A percentile compares a stretch with the other conserved stretches of the same genome.
phyloP scores from a whole-genome alignment of 2,329 filamentous ascomycete genomes.

The Trichocomaceae sp. region DNA sequence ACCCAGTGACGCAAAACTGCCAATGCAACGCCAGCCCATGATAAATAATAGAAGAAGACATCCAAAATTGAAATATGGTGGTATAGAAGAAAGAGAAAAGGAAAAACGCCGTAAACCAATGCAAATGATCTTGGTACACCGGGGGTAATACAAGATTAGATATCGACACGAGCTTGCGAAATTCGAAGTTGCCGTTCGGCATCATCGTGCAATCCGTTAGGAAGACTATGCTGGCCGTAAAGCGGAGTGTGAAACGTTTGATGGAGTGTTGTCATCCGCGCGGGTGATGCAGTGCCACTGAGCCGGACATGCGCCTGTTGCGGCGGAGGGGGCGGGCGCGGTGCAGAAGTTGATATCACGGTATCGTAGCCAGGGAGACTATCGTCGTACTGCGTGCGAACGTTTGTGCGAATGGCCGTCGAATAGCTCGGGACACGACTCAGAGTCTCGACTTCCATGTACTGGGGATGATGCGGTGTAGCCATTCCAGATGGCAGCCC shows the following conservation, averaged over 20 bases:
- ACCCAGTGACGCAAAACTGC: neutral
- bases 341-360: slow-evolving; percentile 29
- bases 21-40: neutral
- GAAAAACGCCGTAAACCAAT: neutral
- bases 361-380: slow-evolving; percentile 62
- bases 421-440: slow-evolving; percentile 71
- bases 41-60: neutral
- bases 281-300: slow-evolving; percentile 23
- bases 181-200: slow-evolving; percentile 35
- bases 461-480: slow-evolving; percentile 37
- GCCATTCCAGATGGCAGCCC: slow-evolving; percentile 30
- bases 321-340: slow-evolving; percentile 26
- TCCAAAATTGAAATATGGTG: neutral
- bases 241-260: slow-evolving; percentile 1
- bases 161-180: slow-evolving; percentile 33
- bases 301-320: slow-evolving; percentile 33
- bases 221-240: slow-evolving; percentile 17
- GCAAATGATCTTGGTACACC: neutral
- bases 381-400: slow-evolving; percentile 47
- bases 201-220: slow-evolving; percentile 24
- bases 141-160: slow-evolving; percentile 15
- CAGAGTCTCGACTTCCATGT: slow-evolving; percentile 56
- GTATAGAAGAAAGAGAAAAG: neutral
- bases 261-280: slow-evolving; percentile 1
- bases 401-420: slow-evolving; percentile 63